Conservation (phyloP, 257 asterid species). For the Nicotiana knightiana region DNA sequence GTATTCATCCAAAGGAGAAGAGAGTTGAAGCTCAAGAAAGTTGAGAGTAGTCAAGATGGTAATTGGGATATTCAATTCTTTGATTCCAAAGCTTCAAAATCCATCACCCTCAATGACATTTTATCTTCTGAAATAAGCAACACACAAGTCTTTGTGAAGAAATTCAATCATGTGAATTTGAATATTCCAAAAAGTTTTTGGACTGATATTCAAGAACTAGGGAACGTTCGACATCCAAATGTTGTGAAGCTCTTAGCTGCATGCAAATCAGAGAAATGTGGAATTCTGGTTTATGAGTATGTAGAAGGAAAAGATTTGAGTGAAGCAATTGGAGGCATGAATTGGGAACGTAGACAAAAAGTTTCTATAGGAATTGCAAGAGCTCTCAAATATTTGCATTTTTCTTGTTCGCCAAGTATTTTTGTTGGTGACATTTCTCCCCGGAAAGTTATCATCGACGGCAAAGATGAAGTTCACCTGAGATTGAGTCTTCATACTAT, state of each 20-base stretch:
- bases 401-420: slow-evolving; percentile 37
- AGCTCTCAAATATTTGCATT: slow-evolving; percentile 58
- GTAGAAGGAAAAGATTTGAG: slow-evolving; percentile 53
- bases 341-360: slow-evolving; percentile 51
- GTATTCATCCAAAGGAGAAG: slow-evolving; percentile 22
- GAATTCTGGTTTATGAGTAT: slow-evolving; percentile 52
- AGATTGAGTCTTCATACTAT: slow-evolving; percentile 28
- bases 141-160: slow-evolving; percentile 32
- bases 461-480: slow-evolving; percentile 48
- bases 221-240: slow-evolving; percentile 51
- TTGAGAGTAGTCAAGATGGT: slow-evolving; percentile 45
- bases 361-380: slow-evolving; percentile 54
- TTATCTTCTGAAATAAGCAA: slow-evolving; percentile 7
- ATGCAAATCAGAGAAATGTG: slow-evolving; percentile 57
- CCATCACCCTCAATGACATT: slow-evolving; percentile 41
- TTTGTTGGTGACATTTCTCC: slow-evolving; percentile 42
- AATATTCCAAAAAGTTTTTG: slow-evolving; percentile 17
- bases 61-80: slow-evolving; percentile 53
- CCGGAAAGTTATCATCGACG: slow-evolving; percentile 41
- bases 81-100: slow-evolving; percentile 29
- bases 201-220: slow-evolving; percentile 29
- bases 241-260: slow-evolving; percentile 48
- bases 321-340: slow-evolving; percentile 32
- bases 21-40: slow-evolving; percentile 19
- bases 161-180: slow-evolving; percentile 16